Evolutionary conservation across 148 eudicot species (phyloP), one percentile per base, ranked within the genome.

Genomic region (Cornus suecica): DNA sequence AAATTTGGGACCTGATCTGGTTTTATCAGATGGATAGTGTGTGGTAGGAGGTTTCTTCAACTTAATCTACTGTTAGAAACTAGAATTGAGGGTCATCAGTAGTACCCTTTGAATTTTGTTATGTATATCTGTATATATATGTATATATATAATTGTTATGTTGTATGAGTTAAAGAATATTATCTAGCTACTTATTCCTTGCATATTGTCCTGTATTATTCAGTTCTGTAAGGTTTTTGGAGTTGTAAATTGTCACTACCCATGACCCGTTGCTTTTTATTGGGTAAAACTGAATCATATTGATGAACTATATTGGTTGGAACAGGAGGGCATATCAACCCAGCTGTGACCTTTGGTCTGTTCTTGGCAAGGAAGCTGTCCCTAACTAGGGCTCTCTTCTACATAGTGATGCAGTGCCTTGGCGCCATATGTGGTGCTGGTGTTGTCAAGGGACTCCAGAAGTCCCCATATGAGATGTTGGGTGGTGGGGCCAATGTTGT

Each of bases 361-460:
- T 78, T 90, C 48, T 73, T 92, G 77, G 97, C 97, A 58, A 92
- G 97, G 82, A 92, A 92, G 77, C 79, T 92, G 31, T 90, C 95
- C 45, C 74, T 92, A 62, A 90, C 95, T 62, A 89, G 97, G 83
- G 91, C 97, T 54, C 18, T 92, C 1, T 92, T 92, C 88, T 92
- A 92, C 90, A 90, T 92, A 58, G 79, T 92, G 75, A 90, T 90
- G 95, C 97, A 92, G 80, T 87, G 93, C 66, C 86, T 92, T 20
- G 97, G 97, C 20, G 97, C 97, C 81, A 86, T 89, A 60, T 89
- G 93, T 80, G 97, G 97, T 32, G 93, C 97, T 73, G 97, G 95
- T 51, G 92, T 92, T 30, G 89, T 92, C 37, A 90, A 90, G 82
- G 95, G 95, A 9, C 88, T 88, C 86, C 85, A 90, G 67, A 31